Evolutionary conservation across 2,329 filamentous ascomycete species (phyloP).

Genomic region (Neurospora sp.): DNA sequence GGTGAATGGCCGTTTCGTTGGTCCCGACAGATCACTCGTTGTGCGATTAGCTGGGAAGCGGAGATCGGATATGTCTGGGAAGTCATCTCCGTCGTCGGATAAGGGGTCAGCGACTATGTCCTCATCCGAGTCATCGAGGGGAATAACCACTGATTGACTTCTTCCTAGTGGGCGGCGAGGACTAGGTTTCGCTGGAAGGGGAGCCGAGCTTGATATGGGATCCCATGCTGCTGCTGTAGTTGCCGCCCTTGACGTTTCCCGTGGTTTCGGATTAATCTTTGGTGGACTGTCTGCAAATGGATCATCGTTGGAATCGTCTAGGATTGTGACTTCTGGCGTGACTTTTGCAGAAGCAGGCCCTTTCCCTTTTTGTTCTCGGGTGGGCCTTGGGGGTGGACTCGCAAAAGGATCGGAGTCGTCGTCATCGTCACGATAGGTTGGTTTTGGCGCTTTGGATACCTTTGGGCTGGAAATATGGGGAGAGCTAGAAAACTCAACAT

Average conservation of each 20-base stretch:
- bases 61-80: constrained; percentile 37
- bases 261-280: constrained; percentile 9
- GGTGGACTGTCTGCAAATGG: constrained; percentile 11
- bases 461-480: neutral
- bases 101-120: constrained; percentile 7
- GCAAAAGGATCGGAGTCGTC: neutral
- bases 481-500: neutral
- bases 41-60: constrained; percentile 21
- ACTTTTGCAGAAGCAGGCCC: neutral
- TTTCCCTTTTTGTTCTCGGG: neutral
- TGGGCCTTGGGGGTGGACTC: neutral
- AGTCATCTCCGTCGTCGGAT: constrained; percentile 37
- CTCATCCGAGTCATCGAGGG: constrained; percentile 24
- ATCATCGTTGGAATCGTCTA: neutral
- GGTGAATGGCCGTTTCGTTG: neutral
- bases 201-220: constrained; percentile 44
- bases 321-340: neutral
- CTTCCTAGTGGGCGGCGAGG: constrained; percentile 10
- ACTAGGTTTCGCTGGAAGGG: constrained; percentile 22
- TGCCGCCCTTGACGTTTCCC: constrained; percentile 12
- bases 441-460: neutral
- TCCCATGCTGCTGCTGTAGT: constrained; percentile 29
- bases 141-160: constrained; percentile 23
- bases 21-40: neutral
- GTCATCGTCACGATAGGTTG: constrained; percentile 6